A percentile compares a stretch with the other conserved stretches of the same genome.
phyloP scores from a whole-genome alignment of 768 basidiomycete species.

The Trametes cubensis region DNA sequence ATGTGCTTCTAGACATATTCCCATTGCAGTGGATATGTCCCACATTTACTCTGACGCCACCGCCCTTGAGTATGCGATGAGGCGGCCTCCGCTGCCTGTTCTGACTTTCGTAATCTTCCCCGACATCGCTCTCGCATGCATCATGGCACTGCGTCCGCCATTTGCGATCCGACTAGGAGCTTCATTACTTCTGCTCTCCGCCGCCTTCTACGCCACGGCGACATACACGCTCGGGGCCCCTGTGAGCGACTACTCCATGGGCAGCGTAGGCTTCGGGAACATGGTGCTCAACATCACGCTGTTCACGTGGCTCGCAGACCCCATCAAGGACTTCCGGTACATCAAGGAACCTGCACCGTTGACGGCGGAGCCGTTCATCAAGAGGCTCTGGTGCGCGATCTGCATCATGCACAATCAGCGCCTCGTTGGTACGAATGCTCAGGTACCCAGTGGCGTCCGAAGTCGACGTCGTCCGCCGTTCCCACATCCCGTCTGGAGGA shows the following conservation, averaged over 20 bases:
- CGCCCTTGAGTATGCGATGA: no score
- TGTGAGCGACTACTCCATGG: not conserved
- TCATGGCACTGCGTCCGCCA: slow-evolving; percentile 3
- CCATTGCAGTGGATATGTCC: no score
- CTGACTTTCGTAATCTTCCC: not conserved
- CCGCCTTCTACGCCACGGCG: not conserved
- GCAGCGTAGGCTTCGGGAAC: not conserved
- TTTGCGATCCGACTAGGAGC: not conserved
- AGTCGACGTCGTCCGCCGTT: no score
- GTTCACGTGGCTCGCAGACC: slow-evolving; percentile 1
- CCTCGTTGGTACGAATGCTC: slow-evolving; percentile 25
- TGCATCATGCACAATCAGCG: slow-evolving; percentile 14
- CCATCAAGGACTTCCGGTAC: slow-evolving; percentile 6
- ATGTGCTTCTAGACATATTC: no score
- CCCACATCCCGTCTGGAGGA: no score
- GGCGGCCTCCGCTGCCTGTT: not conserved
- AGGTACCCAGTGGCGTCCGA: no score
- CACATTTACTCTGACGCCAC: no score
- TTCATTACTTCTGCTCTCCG: not conserved
- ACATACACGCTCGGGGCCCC: slow-evolving; percentile 3
- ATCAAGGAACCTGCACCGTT: not conserved
- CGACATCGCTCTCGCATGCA: not conserved
- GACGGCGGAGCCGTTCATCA: slow-evolving; percentile 4
- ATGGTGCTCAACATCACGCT: not conserved
- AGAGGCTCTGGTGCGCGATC: slow-evolving; percentile 4